Evolutionary conservation across 1,139 yeast species (phyloP).

Genomic region (Geotrichum fermentans): DNA sequence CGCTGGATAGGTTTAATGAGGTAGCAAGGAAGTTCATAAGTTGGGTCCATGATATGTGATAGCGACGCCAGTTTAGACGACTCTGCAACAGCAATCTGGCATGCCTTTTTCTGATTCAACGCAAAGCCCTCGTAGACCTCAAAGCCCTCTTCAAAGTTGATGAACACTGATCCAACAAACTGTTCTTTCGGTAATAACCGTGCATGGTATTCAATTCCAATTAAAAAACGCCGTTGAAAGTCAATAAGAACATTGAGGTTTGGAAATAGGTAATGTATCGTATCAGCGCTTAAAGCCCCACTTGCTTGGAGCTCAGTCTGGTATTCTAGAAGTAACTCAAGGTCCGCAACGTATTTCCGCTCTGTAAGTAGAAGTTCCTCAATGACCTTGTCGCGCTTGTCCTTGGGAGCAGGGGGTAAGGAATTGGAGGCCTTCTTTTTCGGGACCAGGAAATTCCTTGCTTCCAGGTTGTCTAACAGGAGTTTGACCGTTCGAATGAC

Average conservation of each 20-base stretch:
- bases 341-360: slow-evolving; percentile 84
- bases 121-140: slow-evolving; percentile 78
- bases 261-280: slow-evolving; percentile 80
- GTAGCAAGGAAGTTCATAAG: slow-evolving; percentile 83
- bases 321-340: slow-evolving; percentile 67
- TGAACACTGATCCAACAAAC: slow-evolving; percentile 80
- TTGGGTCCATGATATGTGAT: slow-evolving; percentile 67
- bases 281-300: slow-evolving; percentile 71
- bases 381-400: slow-evolving; percentile 62
- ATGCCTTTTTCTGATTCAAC: slow-evolving; percentile 84
- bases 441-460: slow-evolving; percentile 23
- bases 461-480: slow-evolving; percentile 45
- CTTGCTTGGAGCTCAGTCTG: slow-evolving; percentile 60
- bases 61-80: slow-evolving; percentile 52
- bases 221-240: slow-evolving; percentile 82
- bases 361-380: slow-evolving; percentile 84
- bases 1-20: slow-evolving; percentile 92
- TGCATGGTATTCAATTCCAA: slow-evolving; percentile 85
- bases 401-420: slow-evolving; percentile 20
- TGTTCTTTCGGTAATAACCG: slow-evolving; percentile 69
- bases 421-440: slow-evolving; percentile 4
- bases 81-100: slow-evolving; percentile 69
- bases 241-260: slow-evolving; percentile 78
- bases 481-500: slow-evolving; percentile 66
- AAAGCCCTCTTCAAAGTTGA: slow-evolving; percentile 72